Conservation (phyloP, 805 yeast species). For the Metschnikowia noctiluminum region DNA sequence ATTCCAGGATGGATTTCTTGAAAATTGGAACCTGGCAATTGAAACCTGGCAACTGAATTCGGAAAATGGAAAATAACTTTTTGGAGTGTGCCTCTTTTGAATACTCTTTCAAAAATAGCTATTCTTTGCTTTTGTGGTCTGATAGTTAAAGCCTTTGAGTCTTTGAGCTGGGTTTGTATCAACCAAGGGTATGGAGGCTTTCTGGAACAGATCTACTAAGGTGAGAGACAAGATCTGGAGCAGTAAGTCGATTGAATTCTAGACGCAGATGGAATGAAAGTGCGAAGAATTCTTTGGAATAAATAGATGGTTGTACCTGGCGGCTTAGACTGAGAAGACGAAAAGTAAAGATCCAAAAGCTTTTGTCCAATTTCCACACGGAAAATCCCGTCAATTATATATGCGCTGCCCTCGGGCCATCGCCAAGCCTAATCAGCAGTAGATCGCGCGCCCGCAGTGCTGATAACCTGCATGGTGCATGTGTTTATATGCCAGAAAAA, state of each 20-base stretch:
- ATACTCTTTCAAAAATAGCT: too few species aligned
- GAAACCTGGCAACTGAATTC: too few species aligned
- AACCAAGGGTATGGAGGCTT: not conserved
- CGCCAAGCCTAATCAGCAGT: slow-evolving; percentile 1
- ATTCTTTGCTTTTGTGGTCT: too few species aligned
- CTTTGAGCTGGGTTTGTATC: not conserved
- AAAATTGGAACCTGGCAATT: too few species aligned
- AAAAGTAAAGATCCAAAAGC: not conserved
- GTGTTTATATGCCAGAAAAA: not conserved
- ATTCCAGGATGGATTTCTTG: too few species aligned
- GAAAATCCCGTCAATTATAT: not conserved
- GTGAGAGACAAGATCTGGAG: slow-evolving; percentile 7
- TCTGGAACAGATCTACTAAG: slow-evolving; percentile 7
- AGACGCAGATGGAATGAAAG: too few species aligned
- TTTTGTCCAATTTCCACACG: not conserved
- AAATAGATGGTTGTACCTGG: too few species aligned
- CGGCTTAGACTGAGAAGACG: not conserved
- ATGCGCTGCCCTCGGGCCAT: slow-evolving; percentile 1
- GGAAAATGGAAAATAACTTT: too few species aligned
- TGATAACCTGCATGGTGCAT: slow-evolving; percentile 6
- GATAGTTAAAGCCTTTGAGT: too few species aligned
- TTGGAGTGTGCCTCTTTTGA: too few species aligned
- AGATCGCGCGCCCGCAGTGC: not conserved
- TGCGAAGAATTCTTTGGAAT: too few species aligned
- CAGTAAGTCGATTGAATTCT: not conserved